phyloP scores from a whole-genome alignment of 2,329 filamentous ascomycete genomes.

The Tolypocladium ophioglossoides region DNA sequence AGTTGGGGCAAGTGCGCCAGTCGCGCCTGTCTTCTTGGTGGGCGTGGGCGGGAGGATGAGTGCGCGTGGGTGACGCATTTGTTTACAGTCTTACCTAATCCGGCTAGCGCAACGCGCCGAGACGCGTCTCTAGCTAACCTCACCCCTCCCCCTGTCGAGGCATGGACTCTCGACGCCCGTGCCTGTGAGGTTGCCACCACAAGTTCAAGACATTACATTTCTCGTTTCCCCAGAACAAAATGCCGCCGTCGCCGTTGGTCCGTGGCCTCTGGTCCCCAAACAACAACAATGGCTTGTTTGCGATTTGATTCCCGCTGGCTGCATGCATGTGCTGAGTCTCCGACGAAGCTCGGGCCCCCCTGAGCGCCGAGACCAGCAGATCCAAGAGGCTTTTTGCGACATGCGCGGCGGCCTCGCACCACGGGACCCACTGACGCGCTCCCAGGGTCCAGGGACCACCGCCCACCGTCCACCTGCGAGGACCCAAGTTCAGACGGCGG shows the following conservation, averaged over 20 bases:
- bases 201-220: slow-evolving; percentile 8
- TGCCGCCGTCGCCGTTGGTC: neutral
- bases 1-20: slow-evolving; percentile 5
- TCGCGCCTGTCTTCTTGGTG: slow-evolving; percentile 7
- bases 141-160: neutral
- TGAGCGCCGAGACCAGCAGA: neutral
- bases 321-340: neutral
- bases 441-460: slow-evolving; percentile 3
- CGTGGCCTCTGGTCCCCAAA: neutral
- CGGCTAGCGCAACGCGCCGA: slow-evolving; percentile 19
- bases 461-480: neutral
- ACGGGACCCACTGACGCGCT: slow-evolving; percentile 4
- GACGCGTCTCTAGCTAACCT: slow-evolving; percentile 16
- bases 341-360: neutral
- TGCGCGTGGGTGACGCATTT: slow-evolving; percentile 22
- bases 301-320: neutral
- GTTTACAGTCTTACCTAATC: slow-evolving; percentile 22
- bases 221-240: neutral
- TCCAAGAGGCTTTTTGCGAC: neutral
- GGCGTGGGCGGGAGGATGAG: slow-evolving; percentile 6
- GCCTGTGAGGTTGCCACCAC: slow-evolving; percentile 1
- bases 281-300: slow-evolving; percentile 1
- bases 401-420: neutral
- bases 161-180: neutral
- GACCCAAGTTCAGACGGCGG: neutral